A percentile compares a stretch with the other conserved stretches of the same genome.
Evolutionary conservation across 345 rosid species (phyloP).

Genomic region (Populus tremula): DNA sequence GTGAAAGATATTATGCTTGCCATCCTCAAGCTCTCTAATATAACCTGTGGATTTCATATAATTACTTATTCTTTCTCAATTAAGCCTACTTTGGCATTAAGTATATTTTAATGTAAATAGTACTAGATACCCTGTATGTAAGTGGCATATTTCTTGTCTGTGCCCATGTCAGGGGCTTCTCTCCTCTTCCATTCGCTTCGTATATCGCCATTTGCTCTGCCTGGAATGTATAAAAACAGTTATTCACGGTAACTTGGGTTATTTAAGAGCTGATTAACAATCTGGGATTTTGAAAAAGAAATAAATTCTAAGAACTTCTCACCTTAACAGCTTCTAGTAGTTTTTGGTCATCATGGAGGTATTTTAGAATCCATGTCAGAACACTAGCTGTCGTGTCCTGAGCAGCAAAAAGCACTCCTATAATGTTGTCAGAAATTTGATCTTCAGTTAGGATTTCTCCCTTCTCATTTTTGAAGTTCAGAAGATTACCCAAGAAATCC

Average conservation of each 20-base stretch:
- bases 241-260: background rate
- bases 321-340: conserved; percentile 47
- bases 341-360: conserved; percentile 41
- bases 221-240: conserved; percentile 25
- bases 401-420: conserved; percentile 64
- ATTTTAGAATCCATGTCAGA: conserved; percentile 58
- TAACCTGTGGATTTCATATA: conserved; percentile 35
- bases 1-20: conserved; percentile 76
- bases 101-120: background rate
- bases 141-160: conserved; percentile 59
- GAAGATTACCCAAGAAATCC: conserved; percentile 42
- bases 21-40: conserved; percentile 66
- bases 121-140: conserved; percentile 38
- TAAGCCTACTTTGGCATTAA: background rate
- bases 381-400: conserved; percentile 65
- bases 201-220: conserved; percentile 41
- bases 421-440: conserved; percentile 54
- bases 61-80: background rate
- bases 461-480: conserved; percentile 32
- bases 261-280: background rate
- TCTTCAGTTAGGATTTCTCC: conserved; percentile 34
- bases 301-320: background rate
- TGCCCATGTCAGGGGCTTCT: conserved; percentile 36
- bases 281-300: no score
- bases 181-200: conserved; percentile 24